A percentile compares a stretch with the other conserved stretches of the same genome.
These are phyloP conservation scores for Auricularia auricula-judae DNA, from an alignment of 768 basidiomycete species.

Conservation along the genomic window DNA sequence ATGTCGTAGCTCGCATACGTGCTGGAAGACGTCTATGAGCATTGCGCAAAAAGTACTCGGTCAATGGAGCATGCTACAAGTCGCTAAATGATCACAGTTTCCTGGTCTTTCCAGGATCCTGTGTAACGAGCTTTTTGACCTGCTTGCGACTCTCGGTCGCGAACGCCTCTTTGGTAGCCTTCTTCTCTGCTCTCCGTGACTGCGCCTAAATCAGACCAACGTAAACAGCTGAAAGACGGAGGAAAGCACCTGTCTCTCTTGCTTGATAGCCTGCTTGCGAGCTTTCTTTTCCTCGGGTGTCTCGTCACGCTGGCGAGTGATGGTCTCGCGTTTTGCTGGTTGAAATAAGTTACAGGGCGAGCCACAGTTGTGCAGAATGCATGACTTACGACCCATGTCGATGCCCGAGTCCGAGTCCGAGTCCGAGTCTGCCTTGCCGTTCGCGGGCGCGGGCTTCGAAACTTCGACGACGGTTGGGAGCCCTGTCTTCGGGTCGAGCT, in stretches of 20 bases:
- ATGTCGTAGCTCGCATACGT: no score
- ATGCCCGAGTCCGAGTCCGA: slow-evolving; percentile 26
- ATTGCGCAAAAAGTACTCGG: no score
- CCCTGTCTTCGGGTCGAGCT: slow-evolving; percentile 66
- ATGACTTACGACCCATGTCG: slow-evolving; percentile 14
- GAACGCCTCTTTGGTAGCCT: slow-evolving; percentile 52
- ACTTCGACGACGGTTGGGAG: slow-evolving; percentile 43
- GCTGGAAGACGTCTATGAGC: no score
- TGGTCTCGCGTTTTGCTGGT: slow-evolving; percentile 32
- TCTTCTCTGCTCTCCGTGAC: slow-evolving; percentile 54
- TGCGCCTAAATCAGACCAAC: background rate
- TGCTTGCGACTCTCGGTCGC: slow-evolving; percentile 51
- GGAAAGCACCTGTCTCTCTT: slow-evolving; percentile 36
- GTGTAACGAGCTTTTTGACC: slow-evolving; percentile 35
- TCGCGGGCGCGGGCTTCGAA: slow-evolving; percentile 10
- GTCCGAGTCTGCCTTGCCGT: slow-evolving; percentile 8
- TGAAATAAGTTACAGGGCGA: slow-evolving; percentile 15
- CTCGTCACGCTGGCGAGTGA: slow-evolving; percentile 67
- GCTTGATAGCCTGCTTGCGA: slow-evolving; percentile 60
- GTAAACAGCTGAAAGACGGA: slow-evolving; percentile 1
- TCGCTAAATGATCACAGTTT: slow-evolving; percentile 24
- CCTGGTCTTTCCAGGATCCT: slow-evolving; percentile 34
- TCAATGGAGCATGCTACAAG: no score
- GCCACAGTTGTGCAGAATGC: no score
- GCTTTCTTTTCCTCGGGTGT: slow-evolving; percentile 61